These are phyloP conservation scores for Metarhizium rileyi DNA, from an alignment of 2,329 filamentous ascomycete species.

Conservation along the genomic window DNA sequence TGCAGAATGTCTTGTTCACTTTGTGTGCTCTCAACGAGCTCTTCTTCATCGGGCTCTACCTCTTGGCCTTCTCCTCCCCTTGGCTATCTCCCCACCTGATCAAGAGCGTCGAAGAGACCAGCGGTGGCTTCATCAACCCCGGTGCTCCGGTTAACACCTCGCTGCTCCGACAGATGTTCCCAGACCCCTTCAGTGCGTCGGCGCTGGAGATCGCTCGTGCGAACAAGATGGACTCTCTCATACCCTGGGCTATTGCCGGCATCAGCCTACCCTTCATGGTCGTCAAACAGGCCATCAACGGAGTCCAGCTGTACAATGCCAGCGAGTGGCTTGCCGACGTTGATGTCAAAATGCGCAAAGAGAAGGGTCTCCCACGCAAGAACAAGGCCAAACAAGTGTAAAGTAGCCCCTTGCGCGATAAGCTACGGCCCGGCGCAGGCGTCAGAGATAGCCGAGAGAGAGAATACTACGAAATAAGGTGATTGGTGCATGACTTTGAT, in stretches of 20 bases:
- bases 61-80: conserved; percentile 92
- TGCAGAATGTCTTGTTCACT: conserved; percentile 76
- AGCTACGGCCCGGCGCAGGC: neutral
- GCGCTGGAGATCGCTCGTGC: conserved; percentile 87
- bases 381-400: conserved; percentile 25
- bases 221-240: conserved; percentile 77
- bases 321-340: conserved; percentile 87
- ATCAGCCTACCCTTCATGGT: conserved; percentile 81
- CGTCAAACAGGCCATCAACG: conserved; percentile 87
- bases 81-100: conserved; percentile 78
- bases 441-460: neutral
- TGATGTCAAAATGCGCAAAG: conserved; percentile 58
- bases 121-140: conserved; percentile 45
- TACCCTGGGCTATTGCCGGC: conserved; percentile 61
- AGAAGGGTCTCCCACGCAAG: conserved; percentile 42
- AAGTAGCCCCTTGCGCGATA: neutral
- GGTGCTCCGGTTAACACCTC: conserved; percentile 63
- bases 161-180: conserved; percentile 65
- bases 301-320: conserved; percentile 88
- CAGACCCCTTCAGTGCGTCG: conserved; percentile 82
- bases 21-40: conserved; percentile 87
- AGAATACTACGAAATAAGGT: neutral
- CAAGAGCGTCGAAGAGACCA: conserved; percentile 45
- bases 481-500: neutral
- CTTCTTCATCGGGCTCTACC: conserved; percentile 97